Conservation (phyloP, 495 filamentous ascomycete species). For the Aspergillus bridgeri region DNA sequence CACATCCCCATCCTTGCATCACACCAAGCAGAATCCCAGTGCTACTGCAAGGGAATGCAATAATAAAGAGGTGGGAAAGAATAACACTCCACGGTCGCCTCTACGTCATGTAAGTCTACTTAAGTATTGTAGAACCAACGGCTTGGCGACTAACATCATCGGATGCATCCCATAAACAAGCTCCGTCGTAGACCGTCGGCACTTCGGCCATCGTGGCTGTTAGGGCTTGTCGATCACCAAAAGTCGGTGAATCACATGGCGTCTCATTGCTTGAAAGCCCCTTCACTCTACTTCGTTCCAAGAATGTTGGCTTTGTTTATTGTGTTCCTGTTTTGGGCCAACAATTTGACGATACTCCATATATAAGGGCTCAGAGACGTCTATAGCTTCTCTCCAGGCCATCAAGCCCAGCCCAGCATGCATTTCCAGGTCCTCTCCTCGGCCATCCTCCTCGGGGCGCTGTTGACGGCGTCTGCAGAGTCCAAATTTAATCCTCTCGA, state of each 20-base stretch:
- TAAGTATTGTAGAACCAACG: too few species aligned
- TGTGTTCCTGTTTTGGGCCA: neutral
- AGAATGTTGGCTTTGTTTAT: neutral
- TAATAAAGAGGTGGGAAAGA: too few species aligned
- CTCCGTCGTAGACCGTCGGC: too few species aligned
- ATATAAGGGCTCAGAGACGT: neutral
- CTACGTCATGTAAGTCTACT: too few species aligned
- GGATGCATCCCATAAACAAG: neutral
- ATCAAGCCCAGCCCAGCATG: neutral
- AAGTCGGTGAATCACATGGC: neutral
- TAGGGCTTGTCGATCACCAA: neutral
- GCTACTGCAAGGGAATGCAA: too few species aligned
- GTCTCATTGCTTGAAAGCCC: neutral
- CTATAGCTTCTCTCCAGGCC: neutral
- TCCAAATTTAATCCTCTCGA: constrained; percentile 23
- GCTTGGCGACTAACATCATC: too few species aligned
- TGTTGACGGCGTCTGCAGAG: constrained; percentile 9
- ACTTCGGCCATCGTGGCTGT: too few species aligned
- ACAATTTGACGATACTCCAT: neutral
- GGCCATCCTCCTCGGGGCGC: neutral
- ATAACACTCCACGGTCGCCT: too few species aligned
- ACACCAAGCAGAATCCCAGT: too few species aligned
- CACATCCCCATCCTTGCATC: too few species aligned
- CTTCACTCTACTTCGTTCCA: neutral
- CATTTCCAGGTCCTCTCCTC: neutral